phyloP scores from a whole-genome alignment of 768 basidiomycete genomes.

The Pulveroboletus sp. region DNA sequence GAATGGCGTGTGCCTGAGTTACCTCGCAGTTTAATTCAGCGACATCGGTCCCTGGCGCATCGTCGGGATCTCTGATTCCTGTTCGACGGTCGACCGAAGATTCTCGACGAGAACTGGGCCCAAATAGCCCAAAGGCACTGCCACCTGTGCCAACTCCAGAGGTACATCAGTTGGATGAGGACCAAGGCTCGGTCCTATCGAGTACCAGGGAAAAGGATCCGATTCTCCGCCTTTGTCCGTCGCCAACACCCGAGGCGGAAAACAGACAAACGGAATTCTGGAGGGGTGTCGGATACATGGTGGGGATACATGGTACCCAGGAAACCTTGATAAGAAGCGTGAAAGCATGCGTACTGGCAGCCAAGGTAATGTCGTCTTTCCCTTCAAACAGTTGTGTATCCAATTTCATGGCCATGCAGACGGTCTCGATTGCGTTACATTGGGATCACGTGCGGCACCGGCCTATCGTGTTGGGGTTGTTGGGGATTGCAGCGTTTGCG shows the following conservation, averaged over 20 bases:
- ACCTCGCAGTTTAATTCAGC: slow-evolving; percentile 30
- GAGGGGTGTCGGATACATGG: background rate
- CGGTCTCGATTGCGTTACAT: slow-evolving; percentile 22
- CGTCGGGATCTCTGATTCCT: slow-evolving; percentile 23
- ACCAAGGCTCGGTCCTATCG: background rate
- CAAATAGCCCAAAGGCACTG: slow-evolving; percentile 11
- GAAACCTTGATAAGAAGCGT: slow-evolving; percentile 26
- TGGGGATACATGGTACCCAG: slow-evolving; percentile 12
- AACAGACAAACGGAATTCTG: background rate
- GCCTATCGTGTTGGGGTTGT: slow-evolving; percentile 22
- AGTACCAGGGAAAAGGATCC: slow-evolving; percentile 11
- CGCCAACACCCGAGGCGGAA: slow-evolving; percentile 3
- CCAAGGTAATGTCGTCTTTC: slow-evolving; percentile 28
- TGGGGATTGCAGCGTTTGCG: slow-evolving; percentile 37
- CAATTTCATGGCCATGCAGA: slow-evolving; percentile 8
- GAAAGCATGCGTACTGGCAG: slow-evolving; percentile 36
- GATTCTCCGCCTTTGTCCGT: slow-evolving; percentile 13
- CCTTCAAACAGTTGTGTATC: background rate
- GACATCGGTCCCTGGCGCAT: slow-evolving; percentile 1
- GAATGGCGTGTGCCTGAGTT: background rate
- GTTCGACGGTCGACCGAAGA: slow-evolving; percentile 15
- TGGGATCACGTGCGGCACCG: slow-evolving; percentile 26
- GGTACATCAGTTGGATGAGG: background rate
- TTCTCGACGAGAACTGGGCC: slow-evolving; percentile 10
- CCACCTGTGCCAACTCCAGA: slow-evolving; percentile 13